Conservation (phyloP, 2,329 filamentous ascomycete species). For the Fusarium robinianum region DNA sequence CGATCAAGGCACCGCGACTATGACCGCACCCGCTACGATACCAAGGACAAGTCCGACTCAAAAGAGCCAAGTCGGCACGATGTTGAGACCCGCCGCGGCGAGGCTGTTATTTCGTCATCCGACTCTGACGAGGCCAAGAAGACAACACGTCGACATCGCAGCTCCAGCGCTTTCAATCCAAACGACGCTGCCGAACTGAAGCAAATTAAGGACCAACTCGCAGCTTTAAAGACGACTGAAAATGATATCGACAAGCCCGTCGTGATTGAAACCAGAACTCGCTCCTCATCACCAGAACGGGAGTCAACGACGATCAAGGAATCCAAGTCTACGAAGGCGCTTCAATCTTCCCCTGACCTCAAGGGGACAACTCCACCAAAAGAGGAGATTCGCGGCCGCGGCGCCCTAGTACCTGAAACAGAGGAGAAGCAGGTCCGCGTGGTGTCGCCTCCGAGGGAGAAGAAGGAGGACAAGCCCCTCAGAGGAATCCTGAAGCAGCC, state of each 20-base stretch:
- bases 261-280: constrained; percentile 30
- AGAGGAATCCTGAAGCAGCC: constrained; percentile 88
- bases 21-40: constrained; percentile 20
- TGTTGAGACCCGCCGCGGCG: constrained; percentile 44
- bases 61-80: constrained; percentile 45
- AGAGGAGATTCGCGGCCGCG: constrained; percentile 50
- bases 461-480: constrained; percentile 68
- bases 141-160: constrained; percentile 44
- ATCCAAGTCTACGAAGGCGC: constrained; percentile 20
- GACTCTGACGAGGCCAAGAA: constrained; percentile 50
- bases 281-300: constrained; percentile 29
- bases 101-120: constrained; percentile 43
- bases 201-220: constrained; percentile 56
- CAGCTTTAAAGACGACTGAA: constrained; percentile 44
- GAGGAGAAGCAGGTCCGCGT: constrained; percentile 63
- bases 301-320: constrained; percentile 19
- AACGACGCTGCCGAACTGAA: constrained; percentile 56
- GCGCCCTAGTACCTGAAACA: constrained; percentile 39
- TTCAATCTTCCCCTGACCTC: constrained; percentile 18
- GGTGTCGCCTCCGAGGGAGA: constrained; percentile 70
- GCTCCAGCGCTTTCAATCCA: constrained; percentile 54
- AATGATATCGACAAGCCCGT: constrained; percentile 31
- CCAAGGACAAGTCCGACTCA: constrained; percentile 16
- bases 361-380: constrained; percentile 21
- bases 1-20: constrained; percentile 28